These are phyloP conservation scores for Agaricus sinodeliciosus DNA, from an alignment of 768 basidiomycete genomes.

Conservation along the genomic window DNA sequence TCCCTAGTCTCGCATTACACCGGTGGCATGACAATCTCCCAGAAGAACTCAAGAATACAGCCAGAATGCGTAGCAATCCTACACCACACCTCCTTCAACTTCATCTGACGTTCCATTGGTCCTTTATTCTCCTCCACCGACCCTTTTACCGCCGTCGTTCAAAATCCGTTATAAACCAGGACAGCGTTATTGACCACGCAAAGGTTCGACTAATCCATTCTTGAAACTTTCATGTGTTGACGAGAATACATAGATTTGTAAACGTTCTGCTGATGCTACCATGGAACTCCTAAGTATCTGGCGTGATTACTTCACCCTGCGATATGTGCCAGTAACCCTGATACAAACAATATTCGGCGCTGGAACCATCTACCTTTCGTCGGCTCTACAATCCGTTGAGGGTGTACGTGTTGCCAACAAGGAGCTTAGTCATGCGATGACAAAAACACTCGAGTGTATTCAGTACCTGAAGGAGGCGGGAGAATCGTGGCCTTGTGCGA, in stretches of 20 bases:
- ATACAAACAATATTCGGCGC: constrained; percentile 54
- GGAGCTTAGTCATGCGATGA: constrained; percentile 34
- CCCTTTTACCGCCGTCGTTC: constrained; percentile 43
- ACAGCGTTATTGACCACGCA: constrained; percentile 42
- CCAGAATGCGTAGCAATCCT: constrained; percentile 37
- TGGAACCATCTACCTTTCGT: constrained; percentile 51
- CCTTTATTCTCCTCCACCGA: constrained; percentile 53
- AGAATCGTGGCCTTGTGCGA: constrained; percentile 47
- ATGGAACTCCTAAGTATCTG: constrained; percentile 46
- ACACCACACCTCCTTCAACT: constrained; percentile 51
- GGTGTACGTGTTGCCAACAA: constrained; percentile 40
- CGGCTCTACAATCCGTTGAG: constrained; percentile 46
- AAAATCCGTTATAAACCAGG: constrained; percentile 28
- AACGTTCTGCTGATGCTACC: constrained; percentile 47
- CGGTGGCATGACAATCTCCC: constrained; percentile 40
- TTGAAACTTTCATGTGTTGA: neutral
- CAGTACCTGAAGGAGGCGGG: constrained; percentile 48
- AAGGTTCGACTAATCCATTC: constrained; percentile 29
- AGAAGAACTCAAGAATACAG: constrained; percentile 44
- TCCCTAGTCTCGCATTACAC: constrained; percentile 35
- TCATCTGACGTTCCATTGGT: constrained; percentile 52
- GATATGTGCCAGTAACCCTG: constrained; percentile 51
- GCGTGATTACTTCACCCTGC: constrained; percentile 46
- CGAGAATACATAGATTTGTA: constrained; percentile 33
- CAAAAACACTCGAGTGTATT: constrained; percentile 40